phyloP scores from a whole-genome alignment of 768 basidiomycete genomes.

The Pholiota conissans region DNA sequence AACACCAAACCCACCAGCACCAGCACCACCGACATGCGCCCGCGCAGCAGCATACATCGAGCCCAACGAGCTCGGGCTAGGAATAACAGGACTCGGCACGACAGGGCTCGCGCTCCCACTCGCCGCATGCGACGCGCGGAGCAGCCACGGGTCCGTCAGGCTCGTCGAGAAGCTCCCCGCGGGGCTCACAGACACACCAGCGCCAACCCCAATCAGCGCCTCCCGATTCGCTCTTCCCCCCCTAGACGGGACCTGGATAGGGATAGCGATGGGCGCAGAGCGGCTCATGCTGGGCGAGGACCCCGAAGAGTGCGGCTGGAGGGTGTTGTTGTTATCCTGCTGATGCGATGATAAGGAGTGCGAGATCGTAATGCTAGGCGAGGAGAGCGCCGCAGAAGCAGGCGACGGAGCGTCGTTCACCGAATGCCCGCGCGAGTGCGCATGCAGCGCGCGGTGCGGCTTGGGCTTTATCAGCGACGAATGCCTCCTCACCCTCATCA shows the following conservation, averaged over 20 bases:
- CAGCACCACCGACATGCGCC: too few species aligned
- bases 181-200: neutral
- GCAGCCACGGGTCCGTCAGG: neutral
- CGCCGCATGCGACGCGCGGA: neutral
- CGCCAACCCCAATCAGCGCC: too few species aligned
- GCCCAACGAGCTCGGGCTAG: neutral
- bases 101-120: neutral
- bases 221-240: too few species aligned
- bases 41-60: neutral
- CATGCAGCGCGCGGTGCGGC: neutral
- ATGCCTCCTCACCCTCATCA: constrained; percentile 10
- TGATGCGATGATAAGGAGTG: too few species aligned
- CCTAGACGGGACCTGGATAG: neutral
- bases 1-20: too few species aligned
- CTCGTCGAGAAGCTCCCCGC: neutral
- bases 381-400: neutral
- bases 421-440: constrained; percentile 2
- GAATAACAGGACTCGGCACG: too few species aligned
- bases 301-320: too few species aligned
- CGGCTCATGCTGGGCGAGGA: constrained; percentile 1
- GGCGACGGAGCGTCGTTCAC: neutral
- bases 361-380: neutral
- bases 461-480: constrained; percentile 3
- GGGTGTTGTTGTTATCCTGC: too few species aligned
- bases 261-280: constrained; percentile 1